A percentile compares a stretch with the other conserved stretches of the same genome.
phyloP scores from a whole-genome alignment of 306 rosid genomes.

The Dalbergia oliveri region DNA sequence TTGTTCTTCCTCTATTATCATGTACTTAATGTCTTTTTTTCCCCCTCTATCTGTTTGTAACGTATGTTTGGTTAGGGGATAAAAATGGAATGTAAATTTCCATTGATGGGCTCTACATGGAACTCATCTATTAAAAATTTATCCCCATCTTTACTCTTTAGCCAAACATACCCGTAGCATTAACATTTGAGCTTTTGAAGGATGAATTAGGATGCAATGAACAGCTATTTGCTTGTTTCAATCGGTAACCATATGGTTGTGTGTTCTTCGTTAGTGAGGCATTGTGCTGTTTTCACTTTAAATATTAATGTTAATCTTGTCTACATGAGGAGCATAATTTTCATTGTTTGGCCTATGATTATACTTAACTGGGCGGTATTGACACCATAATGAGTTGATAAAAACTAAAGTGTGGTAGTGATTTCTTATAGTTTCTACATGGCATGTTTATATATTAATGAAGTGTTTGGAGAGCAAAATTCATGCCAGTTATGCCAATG shows the following conservation, averaged over 20 bases:
- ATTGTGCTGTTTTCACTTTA: conserved; percentile 15
- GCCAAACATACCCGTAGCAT: neutral
- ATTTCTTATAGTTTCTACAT: conserved; percentile 28
- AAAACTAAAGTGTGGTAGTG: conserved; percentile 4
- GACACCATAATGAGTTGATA: conserved; percentile 16
- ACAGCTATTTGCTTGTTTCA: neutral
- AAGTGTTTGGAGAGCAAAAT: conserved; percentile 28
- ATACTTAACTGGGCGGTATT: conserved; percentile 23
- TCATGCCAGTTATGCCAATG: conserved; percentile 14
- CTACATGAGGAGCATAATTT: conserved; percentile 1
- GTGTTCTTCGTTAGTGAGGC: conserved; percentile 29
- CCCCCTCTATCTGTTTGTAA: conserved; percentile 34
- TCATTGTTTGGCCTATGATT: conserved; percentile 25
- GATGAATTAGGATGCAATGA: conserved; percentile 25
- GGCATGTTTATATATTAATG: conserved; percentile 20
- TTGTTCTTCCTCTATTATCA: conserved; percentile 34
- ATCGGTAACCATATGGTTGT: conserved; percentile 21
- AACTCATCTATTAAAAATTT: too few species aligned
- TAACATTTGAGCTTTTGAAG: conserved; percentile 21
- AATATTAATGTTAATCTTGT: conserved; percentile 24
- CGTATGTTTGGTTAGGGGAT: too few species aligned
- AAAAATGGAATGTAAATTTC: too few species aligned
- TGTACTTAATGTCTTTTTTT: conserved; percentile 33
- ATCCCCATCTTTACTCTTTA: too few species aligned
- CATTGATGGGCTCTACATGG: too few species aligned